A percentile compares a stretch with the other conserved stretches of the same genome.
Evolutionary conservation across 2,329 filamentous ascomycete genomes (phyloP).

Genomic region (Arthroderma sp.): DNA sequence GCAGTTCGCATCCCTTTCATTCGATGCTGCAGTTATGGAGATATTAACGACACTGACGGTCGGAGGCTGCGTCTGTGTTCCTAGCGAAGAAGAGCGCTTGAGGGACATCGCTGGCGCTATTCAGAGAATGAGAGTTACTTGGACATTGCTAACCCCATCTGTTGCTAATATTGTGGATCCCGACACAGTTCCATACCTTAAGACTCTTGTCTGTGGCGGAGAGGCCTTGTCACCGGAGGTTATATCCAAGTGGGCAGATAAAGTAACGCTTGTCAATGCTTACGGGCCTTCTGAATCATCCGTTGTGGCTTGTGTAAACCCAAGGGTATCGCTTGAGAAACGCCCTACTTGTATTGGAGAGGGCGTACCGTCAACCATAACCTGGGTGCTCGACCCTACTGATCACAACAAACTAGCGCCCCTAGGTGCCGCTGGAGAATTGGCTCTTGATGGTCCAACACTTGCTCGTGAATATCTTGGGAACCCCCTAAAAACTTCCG

Average conservation of each 20-base stretch:
- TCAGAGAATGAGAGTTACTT: constrained; percentile 51
- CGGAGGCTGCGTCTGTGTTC: constrained; percentile 67
- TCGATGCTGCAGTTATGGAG: constrained; percentile 79
- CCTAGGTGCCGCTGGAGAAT: constrained; percentile 8
- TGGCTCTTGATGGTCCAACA: constrained; percentile 7
- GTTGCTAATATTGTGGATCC: constrained; percentile 63
- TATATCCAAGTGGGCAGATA: constrained; percentile 52
- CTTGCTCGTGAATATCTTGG: constrained; percentile 10
- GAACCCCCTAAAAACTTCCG: constrained; percentile 6
- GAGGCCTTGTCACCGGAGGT: constrained; percentile 65
- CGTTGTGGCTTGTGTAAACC: constrained; percentile 6
- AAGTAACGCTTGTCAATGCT: constrained; percentile 54
- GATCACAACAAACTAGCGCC: constrained; percentile 9
- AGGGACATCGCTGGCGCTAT: constrained; percentile 57
- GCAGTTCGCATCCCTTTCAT: constrained; percentile 71
- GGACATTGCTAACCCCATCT: constrained; percentile 74
- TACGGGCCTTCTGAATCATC: constrained; percentile 62
- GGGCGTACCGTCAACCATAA: constrained; percentile 2
- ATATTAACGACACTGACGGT: constrained; percentile 73
- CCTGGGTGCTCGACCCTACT: constrained; percentile 8
- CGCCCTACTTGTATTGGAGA: constrained; percentile 8
- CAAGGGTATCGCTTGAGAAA: constrained; percentile 6
- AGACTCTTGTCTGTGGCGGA: constrained; percentile 68
- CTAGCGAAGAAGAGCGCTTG: constrained; percentile 60
- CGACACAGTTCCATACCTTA: constrained; percentile 52